Base-by-base conservation (phyloP, 768 basidiomycete genomes). In the Termitomyces bulborhizus region DNA sequence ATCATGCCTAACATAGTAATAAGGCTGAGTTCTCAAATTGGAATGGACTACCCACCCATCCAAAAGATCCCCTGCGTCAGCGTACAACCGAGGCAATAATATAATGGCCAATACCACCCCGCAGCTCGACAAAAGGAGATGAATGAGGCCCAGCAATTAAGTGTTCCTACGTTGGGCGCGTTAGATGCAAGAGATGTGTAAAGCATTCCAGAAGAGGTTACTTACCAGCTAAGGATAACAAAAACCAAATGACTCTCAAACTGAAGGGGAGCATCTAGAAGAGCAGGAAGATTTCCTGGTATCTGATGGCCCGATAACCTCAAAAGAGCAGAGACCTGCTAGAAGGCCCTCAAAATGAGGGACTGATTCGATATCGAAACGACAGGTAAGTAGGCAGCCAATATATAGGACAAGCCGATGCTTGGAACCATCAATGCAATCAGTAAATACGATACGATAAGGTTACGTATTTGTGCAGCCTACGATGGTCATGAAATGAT, bases 181-280 rank as follows among this genome's bases (percentile, higher is more conserved):
- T 24, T 18, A 47, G 46, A 31, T 27, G 34, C 31, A 24, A 42
- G 6, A 12, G 21, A 29, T 1, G 21, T 13, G 12, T 34, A 8
- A 9, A 39, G 16, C n/a, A 34, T 27, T 6, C 12, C 32, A 39
- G 31, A 46, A 16, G 36, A 26, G 21, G 21, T 51, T 44, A 34
- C 72, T 51, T 56, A 83, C 84, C 83, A 60, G 75, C 69, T 21
- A 82, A 59, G 13, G 83, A 84, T 18, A 86, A 71, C 59, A 72
- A 69, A 59, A 82, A 82, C 83, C 83, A 86, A 46, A 70, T 69
- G 43, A 79, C 68, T 69, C 79, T 85, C 53, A 86, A 71, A 46
- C 76, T 73, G 53, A 77, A 78, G 18, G 80, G 73, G 36, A 85
- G 74, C 84, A 85, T 85, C 45, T 45, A 40, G 47, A 52, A 26